phyloP scores from a whole-genome alignment of 2,329 filamentous ascomycete species.

The Pezicula neosporulosa region DNA sequence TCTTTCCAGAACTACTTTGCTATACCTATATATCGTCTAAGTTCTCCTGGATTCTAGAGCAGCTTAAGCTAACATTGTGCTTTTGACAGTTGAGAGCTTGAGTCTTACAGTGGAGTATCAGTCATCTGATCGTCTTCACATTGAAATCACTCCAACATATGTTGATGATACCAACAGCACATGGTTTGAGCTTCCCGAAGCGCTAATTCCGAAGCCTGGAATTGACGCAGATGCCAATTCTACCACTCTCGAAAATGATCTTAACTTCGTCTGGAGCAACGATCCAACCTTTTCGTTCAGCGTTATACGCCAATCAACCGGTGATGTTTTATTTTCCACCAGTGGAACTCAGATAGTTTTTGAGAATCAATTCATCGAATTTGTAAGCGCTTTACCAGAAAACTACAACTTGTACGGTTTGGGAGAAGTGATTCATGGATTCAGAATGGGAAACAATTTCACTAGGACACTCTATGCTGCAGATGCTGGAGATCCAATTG shows the following conservation, averaged over 20 bases:
- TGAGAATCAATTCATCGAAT: constrained; percentile 76
- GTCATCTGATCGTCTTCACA: constrained; percentile 59
- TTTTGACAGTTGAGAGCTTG: constrained; percentile 49
- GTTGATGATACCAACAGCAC: constrained; percentile 58
- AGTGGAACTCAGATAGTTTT: constrained; percentile 62
- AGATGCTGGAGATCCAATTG: constrained; percentile 63
- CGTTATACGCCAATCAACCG: constrained; percentile 54
- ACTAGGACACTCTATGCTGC: constrained; percentile 67
- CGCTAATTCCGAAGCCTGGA: constrained; percentile 41
- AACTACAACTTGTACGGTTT: constrained; percentile 75
- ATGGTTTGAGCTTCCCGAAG: constrained; percentile 64
- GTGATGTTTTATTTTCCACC: constrained; percentile 67
- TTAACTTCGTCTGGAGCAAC: constrained; percentile 51
- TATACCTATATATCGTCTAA: too few relatives aligned
- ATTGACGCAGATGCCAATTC: constrained; percentile 35
- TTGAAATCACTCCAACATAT: constrained; percentile 67
- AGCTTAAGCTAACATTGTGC: too few relatives aligned
- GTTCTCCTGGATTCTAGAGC: too few relatives aligned
- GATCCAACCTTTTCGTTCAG: constrained; percentile 65
- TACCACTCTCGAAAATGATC: constrained; percentile 45
- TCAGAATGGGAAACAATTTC: constrained; percentile 69
- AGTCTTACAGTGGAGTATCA: constrained; percentile 67
- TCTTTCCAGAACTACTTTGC: too few relatives aligned
- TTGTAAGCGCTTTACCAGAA: constrained; percentile 61
- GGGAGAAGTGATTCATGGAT: constrained; percentile 68